phyloP scores from a whole-genome alignment of 129 eudicot species.

The Flaveria linearis region DNA sequence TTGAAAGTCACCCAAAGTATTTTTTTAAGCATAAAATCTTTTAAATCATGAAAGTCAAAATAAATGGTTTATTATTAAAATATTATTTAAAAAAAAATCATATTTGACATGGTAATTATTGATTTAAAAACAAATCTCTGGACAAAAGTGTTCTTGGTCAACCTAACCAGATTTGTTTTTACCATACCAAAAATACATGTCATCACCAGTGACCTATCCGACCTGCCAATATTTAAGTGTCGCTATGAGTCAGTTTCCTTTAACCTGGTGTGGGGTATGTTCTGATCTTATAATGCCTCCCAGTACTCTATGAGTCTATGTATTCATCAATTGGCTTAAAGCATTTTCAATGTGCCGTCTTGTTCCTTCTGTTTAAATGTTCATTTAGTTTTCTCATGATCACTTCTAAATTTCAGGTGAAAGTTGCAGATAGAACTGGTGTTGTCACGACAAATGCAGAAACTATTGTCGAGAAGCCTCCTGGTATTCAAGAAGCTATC shows the following conservation, averaged over 20 bases:
- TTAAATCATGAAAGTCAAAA: constrained; percentile 9
- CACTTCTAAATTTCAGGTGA: constrained; percentile 50
- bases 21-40: neutral
- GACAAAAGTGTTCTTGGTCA: constrained; percentile 2
- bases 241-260: neutral
- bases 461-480: constrained; percentile 71
- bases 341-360: neutral
- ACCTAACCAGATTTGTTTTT: neutral
- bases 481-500: constrained; percentile 88
- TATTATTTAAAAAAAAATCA: neutral
- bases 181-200: neutral
- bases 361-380: constrained; percentile 10
- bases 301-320: neutral
- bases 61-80: neutral
- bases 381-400: constrained; percentile 4
- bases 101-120: neutral
- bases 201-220: neutral
- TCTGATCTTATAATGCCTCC: constrained; percentile 2
- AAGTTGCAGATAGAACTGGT: constrained; percentile 76
- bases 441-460: constrained; percentile 80
- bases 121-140: neutral
- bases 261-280: neutral
- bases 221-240: neutral
- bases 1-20: neutral
- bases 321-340: neutral